Evolutionary conservation across 768 basidiomycete species (phyloP).

Genomic region (Mycena olivaceomarginata): DNA sequence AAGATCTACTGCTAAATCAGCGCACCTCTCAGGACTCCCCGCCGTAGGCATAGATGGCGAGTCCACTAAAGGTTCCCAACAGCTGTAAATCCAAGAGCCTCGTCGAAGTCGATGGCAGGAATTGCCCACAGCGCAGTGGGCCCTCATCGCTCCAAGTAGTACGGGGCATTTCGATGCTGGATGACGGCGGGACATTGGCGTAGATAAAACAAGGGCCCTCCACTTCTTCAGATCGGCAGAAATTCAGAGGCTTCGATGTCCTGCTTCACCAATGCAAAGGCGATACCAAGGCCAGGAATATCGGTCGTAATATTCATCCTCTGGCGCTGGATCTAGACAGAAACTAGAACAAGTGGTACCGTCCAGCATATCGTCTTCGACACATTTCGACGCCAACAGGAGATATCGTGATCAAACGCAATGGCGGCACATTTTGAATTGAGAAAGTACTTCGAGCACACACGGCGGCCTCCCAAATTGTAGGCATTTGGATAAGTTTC

Average conservation of each 20-base stretch:
- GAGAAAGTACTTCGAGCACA: background rate
- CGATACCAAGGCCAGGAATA: background rate
- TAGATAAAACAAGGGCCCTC: no score
- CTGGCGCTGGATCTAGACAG: background rate
- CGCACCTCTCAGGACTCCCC: background rate
- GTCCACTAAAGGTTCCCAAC: constrained; percentile 41
- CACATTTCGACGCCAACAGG: background rate
- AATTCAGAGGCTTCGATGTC: constrained; percentile 1
- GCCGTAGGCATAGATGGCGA: constrained; percentile 31
- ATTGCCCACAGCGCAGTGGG: constrained; percentile 31
- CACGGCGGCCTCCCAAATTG: constrained; percentile 17
- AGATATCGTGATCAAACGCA: background rate
- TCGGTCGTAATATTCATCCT: background rate
- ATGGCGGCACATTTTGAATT: background rate
- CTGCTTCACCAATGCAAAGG: background rate
- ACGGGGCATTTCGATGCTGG: background rate
- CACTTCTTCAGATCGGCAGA: background rate
- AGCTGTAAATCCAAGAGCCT: constrained; percentile 30
- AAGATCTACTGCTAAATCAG: background rate
- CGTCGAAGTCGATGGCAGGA: constrained; percentile 39
- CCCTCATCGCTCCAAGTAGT: constrained; percentile 8
- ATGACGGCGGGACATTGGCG: background rate
- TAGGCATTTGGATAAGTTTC: background rate
- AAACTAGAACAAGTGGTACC: background rate
- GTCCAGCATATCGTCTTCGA: background rate